Conservation (phyloP, 345 rosid species). For the Abelmoschus esculentus region DNA sequence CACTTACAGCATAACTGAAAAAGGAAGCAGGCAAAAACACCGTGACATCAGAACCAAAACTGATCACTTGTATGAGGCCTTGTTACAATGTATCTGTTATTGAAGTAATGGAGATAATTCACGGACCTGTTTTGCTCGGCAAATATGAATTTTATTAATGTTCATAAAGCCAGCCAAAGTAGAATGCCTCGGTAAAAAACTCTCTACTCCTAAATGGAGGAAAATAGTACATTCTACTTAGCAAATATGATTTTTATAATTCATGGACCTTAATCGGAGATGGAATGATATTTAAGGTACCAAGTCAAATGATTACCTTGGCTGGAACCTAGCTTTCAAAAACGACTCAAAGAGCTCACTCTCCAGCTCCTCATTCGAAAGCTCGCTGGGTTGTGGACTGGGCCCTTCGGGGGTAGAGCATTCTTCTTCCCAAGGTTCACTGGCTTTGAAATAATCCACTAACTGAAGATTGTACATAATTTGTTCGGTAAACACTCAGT, state of each 20-base stretch:
- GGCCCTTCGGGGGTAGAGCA: conserved; percentile 19
- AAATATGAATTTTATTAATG: too few relatives aligned
- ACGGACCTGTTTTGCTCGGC: not conserved
- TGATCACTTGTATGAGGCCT: too few relatives aligned
- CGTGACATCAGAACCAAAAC: too few relatives aligned
- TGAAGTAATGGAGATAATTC: not conserved
- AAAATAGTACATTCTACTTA: too few relatives aligned
- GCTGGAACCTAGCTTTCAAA: conserved; percentile 45
- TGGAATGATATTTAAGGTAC: not conserved
- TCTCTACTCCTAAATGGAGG: too few relatives aligned
- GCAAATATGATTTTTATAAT: not conserved
- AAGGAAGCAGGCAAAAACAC: conserved; percentile 17
- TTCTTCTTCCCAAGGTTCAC: conserved; percentile 47
- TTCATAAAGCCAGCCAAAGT: too few relatives aligned
- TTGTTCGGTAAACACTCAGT: not conserved
- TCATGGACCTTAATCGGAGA: not conserved
- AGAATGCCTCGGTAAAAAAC: too few relatives aligned
- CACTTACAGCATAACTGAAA: conserved; percentile 44
- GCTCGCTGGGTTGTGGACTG: conserved; percentile 25
- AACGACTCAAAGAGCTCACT: conserved; percentile 47
- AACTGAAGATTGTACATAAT: conserved; percentile 36
- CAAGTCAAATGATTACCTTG: conserved; percentile 36
- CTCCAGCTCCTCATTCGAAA: conserved; percentile 45
- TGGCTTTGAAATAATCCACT: conserved; percentile 41
- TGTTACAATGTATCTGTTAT: not conserved